Evolutionary conservation across 1,139 yeast species (phyloP), one percentile per base, ranked within the genome.

Genomic region (Scheffersomyces segobiensis): DNA sequence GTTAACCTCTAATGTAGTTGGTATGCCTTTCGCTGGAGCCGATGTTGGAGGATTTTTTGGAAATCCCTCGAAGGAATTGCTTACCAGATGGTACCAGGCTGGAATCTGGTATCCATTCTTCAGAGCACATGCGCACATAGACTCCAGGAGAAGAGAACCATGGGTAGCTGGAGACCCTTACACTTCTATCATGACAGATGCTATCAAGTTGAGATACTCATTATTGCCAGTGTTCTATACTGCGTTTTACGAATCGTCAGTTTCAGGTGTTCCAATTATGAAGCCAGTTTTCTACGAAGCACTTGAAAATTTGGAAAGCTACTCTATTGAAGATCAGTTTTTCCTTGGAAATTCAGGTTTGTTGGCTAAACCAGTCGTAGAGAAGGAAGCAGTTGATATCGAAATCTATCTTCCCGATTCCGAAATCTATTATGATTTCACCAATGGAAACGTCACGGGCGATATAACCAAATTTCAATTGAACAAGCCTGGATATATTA

Each of bases 21-120:
- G 97, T 5, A 88, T 88, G 88, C 97, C 98, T 47, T 93, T 93
- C 75, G 84, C 91, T 3, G 99, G 99, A 6, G 96, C 97, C 3
- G 99, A 95, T 75, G 96, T 95, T 49, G 98, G 98, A 46, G 99
- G 99, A 0, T 95, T 96, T 70, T 93, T 93, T 68, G 97, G 97
- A 7, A 84, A 95, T 70, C 99, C 99, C 0, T 77, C 87, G 1
- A 80, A 84, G 50, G 98, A 95, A 66, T 74, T 96, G 60, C 77
- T 92, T 61, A 84, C 91, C 0, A 82, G 99, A 67, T 95, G 99
- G 99, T 93, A 93, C 71, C 99, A 95, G 72, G 83, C 97, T 1
- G 99, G 97, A 59, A 86, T 91, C 26, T 95, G 96, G 87, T 93
- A 93, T 72, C 99, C 99, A 51, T 96, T 95, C 69, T 93, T 95